Evolutionary conservation across 2,329 filamentous ascomycete genomes (phyloP).

Genomic region (Gnomoniopsis smithogilvyi): DNA sequence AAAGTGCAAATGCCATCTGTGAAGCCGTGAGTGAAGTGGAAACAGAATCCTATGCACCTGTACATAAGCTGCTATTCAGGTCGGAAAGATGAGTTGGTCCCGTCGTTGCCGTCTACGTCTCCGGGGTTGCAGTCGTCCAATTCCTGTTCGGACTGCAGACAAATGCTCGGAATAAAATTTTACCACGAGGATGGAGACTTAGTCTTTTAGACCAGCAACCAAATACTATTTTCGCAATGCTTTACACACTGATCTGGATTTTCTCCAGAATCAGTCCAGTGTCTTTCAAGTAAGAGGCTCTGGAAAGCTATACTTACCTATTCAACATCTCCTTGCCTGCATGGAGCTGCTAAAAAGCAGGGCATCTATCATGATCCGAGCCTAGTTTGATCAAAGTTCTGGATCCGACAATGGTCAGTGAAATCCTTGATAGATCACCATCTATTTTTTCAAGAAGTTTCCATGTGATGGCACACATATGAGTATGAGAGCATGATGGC

Average conservation of each 20-base stretch:
- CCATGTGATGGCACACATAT: too few relatives aligned
- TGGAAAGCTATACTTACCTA: neutral
- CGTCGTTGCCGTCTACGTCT: neutral
- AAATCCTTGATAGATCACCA: neutral
- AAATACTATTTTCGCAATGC: neutral
- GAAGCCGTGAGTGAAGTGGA: neutral
- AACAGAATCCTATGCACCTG: neutral
- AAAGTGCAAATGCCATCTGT: neutral
- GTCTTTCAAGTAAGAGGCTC: neutral
- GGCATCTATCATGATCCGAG: neutral
- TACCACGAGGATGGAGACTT: neutral
- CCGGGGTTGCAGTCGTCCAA: too few relatives aligned
- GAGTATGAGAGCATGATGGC: neutral
- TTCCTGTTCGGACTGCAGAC: neutral
- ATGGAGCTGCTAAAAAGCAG: neutral
- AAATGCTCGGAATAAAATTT: neutral
- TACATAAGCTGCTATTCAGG: neutral
- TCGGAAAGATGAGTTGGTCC: neutral
- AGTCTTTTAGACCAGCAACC: neutral
- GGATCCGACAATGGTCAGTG: neutral
- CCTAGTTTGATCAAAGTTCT: neutral
- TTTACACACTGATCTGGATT: neutral
- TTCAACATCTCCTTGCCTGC: neutral
- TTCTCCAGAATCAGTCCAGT: neutral
- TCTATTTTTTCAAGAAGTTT: too few relatives aligned